Conservation (phyloP, 225 moss, liverwort and hornwort genomes). For the Pseudisothecium myosuroides region DNA sequence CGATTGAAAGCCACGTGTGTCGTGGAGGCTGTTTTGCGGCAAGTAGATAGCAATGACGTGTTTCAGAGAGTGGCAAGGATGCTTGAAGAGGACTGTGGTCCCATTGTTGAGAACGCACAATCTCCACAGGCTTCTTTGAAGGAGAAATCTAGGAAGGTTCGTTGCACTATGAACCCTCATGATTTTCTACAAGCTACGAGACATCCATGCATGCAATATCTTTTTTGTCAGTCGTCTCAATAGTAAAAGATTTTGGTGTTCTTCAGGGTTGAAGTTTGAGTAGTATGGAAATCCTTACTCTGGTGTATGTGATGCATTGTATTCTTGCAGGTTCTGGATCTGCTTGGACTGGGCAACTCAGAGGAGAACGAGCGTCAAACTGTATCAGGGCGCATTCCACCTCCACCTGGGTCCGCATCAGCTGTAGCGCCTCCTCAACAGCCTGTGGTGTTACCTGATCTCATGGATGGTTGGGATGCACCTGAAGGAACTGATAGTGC, state of each 20-base stretch:
- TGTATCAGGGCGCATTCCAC: conserved; percentile 13
- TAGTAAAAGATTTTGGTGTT: not conserved
- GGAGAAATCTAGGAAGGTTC: conserved; percentile 95
- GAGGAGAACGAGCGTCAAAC: conserved; percentile 20
- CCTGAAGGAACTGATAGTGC: conserved; percentile 25
- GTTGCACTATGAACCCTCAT: not conserved
- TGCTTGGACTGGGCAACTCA: conserved; percentile 54
- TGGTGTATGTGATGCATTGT: not conserved
- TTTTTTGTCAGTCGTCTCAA: not conserved
- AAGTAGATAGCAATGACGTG: conserved; percentile 57
- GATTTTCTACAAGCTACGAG: not conserved
- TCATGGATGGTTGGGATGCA: conserved; percentile 68
- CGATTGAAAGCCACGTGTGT: conserved; percentile 90
- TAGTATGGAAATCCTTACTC: not conserved
- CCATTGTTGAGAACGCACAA: conserved; percentile 62
- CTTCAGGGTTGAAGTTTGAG: not conserved
- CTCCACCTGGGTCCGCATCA: conserved; percentile 24
- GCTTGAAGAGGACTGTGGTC: conserved; percentile 81
- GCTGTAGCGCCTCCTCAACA: conserved; percentile 11
- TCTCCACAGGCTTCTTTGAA: conserved; percentile 86
- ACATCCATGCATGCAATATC: not conserved
- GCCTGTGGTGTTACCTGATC: conserved; percentile 66
- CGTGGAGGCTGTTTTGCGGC: conserved; percentile 60
- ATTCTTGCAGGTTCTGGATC: conserved; percentile 64
- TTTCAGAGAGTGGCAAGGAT: conserved; percentile 54